Evolutionary conservation across 371 early-diverging fungal species (phyloP).

Genomic region (Apophysomyces elegans): DNA sequence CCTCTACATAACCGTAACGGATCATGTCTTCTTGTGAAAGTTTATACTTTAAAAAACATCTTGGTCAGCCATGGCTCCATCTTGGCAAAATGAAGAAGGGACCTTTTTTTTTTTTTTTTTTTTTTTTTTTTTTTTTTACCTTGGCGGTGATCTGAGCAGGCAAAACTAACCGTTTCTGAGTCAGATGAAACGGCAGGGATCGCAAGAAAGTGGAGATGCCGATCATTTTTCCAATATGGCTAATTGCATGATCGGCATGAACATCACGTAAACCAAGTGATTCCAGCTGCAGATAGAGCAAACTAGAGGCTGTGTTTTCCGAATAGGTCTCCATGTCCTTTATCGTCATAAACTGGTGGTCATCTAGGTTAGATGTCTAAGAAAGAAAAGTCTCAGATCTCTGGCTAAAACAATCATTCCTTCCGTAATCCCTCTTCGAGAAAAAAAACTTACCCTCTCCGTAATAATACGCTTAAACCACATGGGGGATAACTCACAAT

Average conservation of each 20-base stretch:
- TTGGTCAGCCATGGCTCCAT: background rate
- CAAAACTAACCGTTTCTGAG: conserved; percentile 65
- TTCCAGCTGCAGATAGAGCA: conserved; percentile 89
- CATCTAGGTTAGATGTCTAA: conserved; percentile 67
- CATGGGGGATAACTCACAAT: conserved; percentile 55
- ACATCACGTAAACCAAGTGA: conserved; percentile 80
- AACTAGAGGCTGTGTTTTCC: conserved; percentile 84
- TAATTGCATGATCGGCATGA: conserved; percentile 89
- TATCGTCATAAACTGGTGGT: conserved; percentile 72
- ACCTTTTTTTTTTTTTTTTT: background rate
- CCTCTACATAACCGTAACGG: conserved; percentile 63
- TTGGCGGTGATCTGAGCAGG: conserved; percentile 81
- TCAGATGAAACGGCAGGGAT: conserved; percentile 71
- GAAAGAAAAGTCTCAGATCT: background rate
- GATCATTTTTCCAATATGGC: conserved; percentile 89
- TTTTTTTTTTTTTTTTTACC: conserved; percentile 46
- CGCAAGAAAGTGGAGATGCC: conserved; percentile 80
- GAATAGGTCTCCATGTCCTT: conserved; percentile 86
- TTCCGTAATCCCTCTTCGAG: background rate
- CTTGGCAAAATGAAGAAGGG: background rate
- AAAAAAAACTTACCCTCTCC: conserved; percentile 57
- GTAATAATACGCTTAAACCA: conserved; percentile 79
- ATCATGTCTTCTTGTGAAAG: conserved; percentile 76
- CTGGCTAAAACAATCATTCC: conserved; percentile 1
- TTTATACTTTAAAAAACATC: conserved; percentile 51